phyloP scores from a whole-genome alignment of 768 basidiomycete genomes.

The Fomitopsis serialis region DNA sequence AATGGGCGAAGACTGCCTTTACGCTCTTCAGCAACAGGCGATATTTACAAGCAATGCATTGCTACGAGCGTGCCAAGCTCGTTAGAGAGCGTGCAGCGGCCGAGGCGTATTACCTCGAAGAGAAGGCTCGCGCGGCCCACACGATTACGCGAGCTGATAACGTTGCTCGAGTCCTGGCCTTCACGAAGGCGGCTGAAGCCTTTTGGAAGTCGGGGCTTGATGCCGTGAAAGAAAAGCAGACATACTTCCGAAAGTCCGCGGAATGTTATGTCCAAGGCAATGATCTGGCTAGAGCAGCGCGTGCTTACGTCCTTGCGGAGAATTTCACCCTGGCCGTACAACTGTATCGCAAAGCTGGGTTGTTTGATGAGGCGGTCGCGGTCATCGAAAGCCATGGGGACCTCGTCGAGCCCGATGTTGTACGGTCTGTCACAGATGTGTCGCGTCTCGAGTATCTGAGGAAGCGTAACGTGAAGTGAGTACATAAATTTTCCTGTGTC shows the following conservation, averaged over 20 bases:
- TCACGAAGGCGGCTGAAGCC: constrained; percentile 40
- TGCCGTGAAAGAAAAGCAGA: constrained; percentile 24
- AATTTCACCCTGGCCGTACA: constrained; percentile 40
- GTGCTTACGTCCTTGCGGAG: constrained; percentile 34
- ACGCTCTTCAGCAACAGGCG: constrained; percentile 37
- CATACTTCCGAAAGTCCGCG: constrained; percentile 16
- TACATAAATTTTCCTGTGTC: neutral
- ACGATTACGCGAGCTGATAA: constrained; percentile 8
- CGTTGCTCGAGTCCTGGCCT: constrained; percentile 29
- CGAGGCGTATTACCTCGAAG: constrained; percentile 48
- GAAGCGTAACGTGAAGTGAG: constrained; percentile 24
- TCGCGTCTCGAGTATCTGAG: constrained; percentile 43
- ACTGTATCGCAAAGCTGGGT: constrained; percentile 41
- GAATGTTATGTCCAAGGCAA: constrained; percentile 21
- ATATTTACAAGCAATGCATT: constrained; percentile 50
- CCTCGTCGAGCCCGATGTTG: constrained; percentile 27
- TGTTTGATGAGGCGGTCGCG: constrained; percentile 51
- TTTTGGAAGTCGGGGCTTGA: constrained; percentile 39
- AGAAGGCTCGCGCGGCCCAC: constrained; percentile 37
- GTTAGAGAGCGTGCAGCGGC: constrained; percentile 40
- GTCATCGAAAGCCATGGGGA: constrained; percentile 31
- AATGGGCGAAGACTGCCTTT: constrained; percentile 39
- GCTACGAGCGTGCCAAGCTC: constrained; percentile 43
- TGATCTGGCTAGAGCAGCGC: constrained; percentile 35
- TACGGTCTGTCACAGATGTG: constrained; percentile 33